Conservation (phyloP, 1,139 yeast genomes). For the Yamadazyma blattariae region DNA sequence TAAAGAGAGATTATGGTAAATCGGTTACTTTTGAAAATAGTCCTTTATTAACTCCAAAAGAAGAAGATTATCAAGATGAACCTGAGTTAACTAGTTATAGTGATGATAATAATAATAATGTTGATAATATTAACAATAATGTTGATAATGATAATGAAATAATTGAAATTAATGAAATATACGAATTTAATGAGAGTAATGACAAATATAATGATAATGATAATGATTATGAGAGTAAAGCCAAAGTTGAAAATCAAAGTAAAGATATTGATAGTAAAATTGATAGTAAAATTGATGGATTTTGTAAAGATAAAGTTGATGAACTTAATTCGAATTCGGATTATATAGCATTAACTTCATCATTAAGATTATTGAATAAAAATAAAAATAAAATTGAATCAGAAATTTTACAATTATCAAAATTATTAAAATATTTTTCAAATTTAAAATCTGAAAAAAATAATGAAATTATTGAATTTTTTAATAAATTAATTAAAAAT, state of each 20-base stretch:
- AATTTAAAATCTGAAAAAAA: conserved; percentile 8
- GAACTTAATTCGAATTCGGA: conserved; percentile 33
- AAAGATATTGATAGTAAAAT: background rate
- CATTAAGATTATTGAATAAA: conserved; percentile 28
- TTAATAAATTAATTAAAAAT: conserved; percentile 27
- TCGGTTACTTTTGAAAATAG: conserved; percentile 19
- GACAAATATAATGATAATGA: background rate
- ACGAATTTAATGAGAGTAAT: background rate
- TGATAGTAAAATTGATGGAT: background rate
- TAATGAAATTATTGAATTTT: conserved; percentile 25
- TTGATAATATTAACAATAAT: conserved; percentile 1
- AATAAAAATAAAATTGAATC: conserved; percentile 23
- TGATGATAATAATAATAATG: conserved; percentile 3
- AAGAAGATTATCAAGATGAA: conserved; percentile 34
- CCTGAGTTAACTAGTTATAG: conserved; percentile 1
- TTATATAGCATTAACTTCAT: conserved; percentile 36
- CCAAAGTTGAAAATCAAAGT: background rate
- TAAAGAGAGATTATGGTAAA: conserved; percentile 7
- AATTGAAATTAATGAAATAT: conserved; percentile 1
- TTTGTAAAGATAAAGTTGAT: conserved; percentile 1
- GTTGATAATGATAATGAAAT: background rate
- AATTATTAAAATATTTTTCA: conserved; percentile 19
- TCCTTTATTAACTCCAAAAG: conserved; percentile 44
- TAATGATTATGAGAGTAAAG: conserved; percentile 3
- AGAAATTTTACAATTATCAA: conserved; percentile 34